phyloP scores from a whole-genome alignment of 306 rosid species.

The Geum urbanum region DNA sequence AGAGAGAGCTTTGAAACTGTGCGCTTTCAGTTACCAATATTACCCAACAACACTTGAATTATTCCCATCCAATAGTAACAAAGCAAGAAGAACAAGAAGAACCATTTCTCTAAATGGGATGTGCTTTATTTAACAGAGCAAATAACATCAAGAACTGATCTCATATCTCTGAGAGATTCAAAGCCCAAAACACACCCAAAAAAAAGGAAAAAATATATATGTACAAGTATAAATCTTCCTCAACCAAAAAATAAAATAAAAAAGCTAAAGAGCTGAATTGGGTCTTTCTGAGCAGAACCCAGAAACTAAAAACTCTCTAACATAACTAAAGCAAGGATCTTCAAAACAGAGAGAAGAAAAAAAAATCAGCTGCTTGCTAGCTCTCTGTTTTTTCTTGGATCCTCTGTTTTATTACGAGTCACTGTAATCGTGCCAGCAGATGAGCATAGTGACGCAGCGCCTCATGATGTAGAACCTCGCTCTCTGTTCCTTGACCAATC shows the following conservation, averaged over 20 bases:
- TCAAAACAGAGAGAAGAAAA: background rate
- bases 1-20: background rate
- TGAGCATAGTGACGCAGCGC: slow-evolving; percentile 81
- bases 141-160: slow-evolving; percentile 24
- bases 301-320: slow-evolving; percentile 21
- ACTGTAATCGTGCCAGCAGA: slow-evolving; percentile 82
- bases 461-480: slow-evolving; percentile 91
- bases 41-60: slow-evolving; percentile 8
- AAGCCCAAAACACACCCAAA: slow-evolving; percentile 3
- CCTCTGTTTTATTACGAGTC: slow-evolving; percentile 39
- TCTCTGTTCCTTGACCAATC: slow-evolving; percentile 76
- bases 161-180: slow-evolving; percentile 6
- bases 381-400: slow-evolving; percentile 5
- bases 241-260: background rate
- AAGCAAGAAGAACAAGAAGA: background rate
- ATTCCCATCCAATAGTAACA: background rate
- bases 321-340: background rate
- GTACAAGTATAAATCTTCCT: slow-evolving; percentile 30
- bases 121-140: slow-evolving; percentile 6
- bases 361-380: background rate
- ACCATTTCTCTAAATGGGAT: background rate
- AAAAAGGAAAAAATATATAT: slow-evolving; percentile 10
- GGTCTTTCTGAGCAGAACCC: slow-evolving; percentile 4
- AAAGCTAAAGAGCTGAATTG: background rate
- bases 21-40: background rate